Evolutionary conservation across 2,329 filamentous ascomycete species (phyloP).

Genomic region (Dothistroma pini): DNA sequence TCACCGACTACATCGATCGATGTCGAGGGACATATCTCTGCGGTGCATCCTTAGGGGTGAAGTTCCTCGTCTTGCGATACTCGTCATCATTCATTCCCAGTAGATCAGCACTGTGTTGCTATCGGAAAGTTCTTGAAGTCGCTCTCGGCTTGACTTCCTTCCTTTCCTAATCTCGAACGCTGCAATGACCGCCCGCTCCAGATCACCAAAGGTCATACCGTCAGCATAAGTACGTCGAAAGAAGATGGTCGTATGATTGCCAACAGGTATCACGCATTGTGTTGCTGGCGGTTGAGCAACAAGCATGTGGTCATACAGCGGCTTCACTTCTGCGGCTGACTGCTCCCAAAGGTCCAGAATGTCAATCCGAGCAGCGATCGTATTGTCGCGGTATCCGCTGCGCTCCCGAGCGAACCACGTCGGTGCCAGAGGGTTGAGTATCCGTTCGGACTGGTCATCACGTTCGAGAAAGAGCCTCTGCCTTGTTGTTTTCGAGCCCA

Average conservation of each 20-base stretch:
- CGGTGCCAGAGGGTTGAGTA: slow-evolving; percentile 19
- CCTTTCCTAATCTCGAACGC: slow-evolving; percentile 23
- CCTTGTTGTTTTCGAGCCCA: slow-evolving; percentile 14
- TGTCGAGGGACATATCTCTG: not conserved
- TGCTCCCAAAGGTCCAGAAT: slow-evolving; percentile 18
- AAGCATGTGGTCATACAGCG: slow-evolving; percentile 20
- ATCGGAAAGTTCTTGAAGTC: slow-evolving; percentile 18
- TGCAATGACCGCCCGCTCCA: slow-evolving; percentile 19
- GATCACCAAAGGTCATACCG: slow-evolving; percentile 24
- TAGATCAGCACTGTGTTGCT: slow-evolving; percentile 24
- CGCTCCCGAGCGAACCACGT: slow-evolving; percentile 16
- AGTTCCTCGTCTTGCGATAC: not conserved
- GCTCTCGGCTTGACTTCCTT: slow-evolving; percentile 11
- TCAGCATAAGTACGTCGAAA: slow-evolving; percentile 20
- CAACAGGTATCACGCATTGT: slow-evolving; percentile 21
- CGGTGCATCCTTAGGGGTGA: not conserved
- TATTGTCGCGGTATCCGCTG: slow-evolving; percentile 20
- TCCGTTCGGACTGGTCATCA: slow-evolving; percentile 9
- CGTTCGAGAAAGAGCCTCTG: slow-evolving; percentile 18
- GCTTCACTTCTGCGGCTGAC: slow-evolving; percentile 10
- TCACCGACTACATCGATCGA: not conserved
- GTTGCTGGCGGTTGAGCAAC: slow-evolving; percentile 19
- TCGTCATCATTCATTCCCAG: slow-evolving; percentile 14
- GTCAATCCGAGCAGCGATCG: slow-evolving; percentile 21
- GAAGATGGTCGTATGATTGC: slow-evolving; percentile 17